These are phyloP conservation scores for Rhodotorula paludigena DNA, from an alignment of 768 basidiomycete species.

Conservation along the genomic window DNA sequence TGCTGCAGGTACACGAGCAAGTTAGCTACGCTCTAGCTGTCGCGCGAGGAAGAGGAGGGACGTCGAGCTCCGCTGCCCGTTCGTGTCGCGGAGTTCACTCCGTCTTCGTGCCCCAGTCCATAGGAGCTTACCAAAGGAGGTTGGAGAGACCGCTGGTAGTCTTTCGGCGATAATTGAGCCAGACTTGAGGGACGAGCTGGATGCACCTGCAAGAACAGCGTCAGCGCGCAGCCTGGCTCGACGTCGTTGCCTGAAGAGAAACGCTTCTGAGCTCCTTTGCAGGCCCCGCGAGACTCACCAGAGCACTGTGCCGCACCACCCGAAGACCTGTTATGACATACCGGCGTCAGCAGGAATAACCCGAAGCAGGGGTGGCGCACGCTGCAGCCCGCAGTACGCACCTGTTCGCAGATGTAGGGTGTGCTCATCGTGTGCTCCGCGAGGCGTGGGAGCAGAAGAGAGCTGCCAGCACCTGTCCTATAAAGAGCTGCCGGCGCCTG, in stretches of 20 bases:
- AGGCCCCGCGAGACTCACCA: too few species aligned
- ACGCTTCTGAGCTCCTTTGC: background rate
- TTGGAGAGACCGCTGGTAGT: slow-evolving; percentile 22
- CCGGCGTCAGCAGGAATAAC: too few species aligned
- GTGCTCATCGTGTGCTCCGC: too few species aligned
- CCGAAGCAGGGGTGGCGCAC: too few species aligned
- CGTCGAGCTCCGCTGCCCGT: background rate
- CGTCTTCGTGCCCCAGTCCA: too few species aligned
- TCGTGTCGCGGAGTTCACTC: background rate
- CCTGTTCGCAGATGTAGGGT: background rate
- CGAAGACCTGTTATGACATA: background rate
- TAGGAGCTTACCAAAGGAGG: slow-evolving; percentile 18
- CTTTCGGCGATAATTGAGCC: slow-evolving; percentile 21
- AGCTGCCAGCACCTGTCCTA: too few species aligned
- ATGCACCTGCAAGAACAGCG: background rate
- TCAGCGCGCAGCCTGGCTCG: background rate
- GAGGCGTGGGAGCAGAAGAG: too few species aligned
- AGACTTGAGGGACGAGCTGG: slow-evolving; percentile 31
- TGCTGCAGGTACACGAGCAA: background rate
- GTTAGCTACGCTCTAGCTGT: background rate
- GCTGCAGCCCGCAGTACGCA: background rate
- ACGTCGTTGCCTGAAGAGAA: background rate
- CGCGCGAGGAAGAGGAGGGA: background rate
- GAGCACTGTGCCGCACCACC: slow-evolving; percentile 15
- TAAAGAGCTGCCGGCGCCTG: too few species aligned